Base-by-base conservation (phyloP, 1,284 basidiomycete genomes). In the Porphyrellus sp. region DNA sequence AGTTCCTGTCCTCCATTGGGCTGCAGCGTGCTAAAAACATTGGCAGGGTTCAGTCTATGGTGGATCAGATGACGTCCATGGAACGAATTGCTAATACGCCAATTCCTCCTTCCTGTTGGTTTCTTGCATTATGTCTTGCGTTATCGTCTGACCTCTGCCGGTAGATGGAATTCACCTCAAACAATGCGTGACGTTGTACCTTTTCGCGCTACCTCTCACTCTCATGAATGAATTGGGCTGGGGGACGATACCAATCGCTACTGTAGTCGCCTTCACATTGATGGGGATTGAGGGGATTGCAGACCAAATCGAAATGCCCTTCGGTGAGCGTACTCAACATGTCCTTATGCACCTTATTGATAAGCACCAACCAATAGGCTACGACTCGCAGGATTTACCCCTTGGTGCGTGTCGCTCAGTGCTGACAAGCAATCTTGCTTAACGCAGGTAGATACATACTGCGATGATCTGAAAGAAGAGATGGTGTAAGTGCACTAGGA, bases 211-310 rank as follows among this genome's bases (percentile, higher is more conserved):
- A 18, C 93, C 93, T 2, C 83, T 93, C 61, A 90, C 89, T 6
- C 78, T 95, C 27, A 81, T 93, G 43, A 79, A 81, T 50, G 86
- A 91, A 48, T 72, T 91, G 53, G 83, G 85, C 15, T 93, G 88
- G 89, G 79, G 79, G 43, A 89, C 86, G 67, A 76, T 95, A 18
- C 89, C 88, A n/a, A 77, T 94, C 27, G 84, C 91, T 11, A 89
- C 88, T 21, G 82, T 88, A 4, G 86, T 92, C 28, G 86, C 89
- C 13, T 91, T 95, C 72, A 93, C 89, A 5, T 80, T 95, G 56
- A 93, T 93, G 86, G 93, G 92, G 12, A 88, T 96, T 49, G 93
- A 96, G 72, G 92, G 92, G 11, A 94, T 96, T 57, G 92, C 92
- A 0, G 86, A 93, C 57, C 86, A 93, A 71, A 91, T 94, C 58